Evolutionary conservation across 2,329 filamentous ascomycete genomes (phyloP).

Genomic region (Coniochaeta sp.): DNA sequence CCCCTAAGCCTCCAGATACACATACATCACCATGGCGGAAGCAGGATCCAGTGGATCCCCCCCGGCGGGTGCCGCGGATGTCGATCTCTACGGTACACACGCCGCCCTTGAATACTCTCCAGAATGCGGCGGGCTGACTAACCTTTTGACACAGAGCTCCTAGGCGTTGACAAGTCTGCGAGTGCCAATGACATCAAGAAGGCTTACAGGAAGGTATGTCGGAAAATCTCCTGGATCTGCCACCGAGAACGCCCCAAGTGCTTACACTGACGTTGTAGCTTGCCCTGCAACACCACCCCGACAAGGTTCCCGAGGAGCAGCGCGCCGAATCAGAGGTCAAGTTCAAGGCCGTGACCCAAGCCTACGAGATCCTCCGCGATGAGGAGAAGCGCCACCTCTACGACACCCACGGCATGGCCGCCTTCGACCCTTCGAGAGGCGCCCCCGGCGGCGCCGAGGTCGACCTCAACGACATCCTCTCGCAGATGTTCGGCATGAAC

Average conservation of each 20-base stretch:
- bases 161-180: slow-evolving; percentile 67
- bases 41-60: slow-evolving; percentile 12
- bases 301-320: slow-evolving; percentile 86
- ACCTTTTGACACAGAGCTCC: slow-evolving; percentile 53
- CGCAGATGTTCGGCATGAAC: slow-evolving; percentile 83
- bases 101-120: slow-evolving; percentile 6
- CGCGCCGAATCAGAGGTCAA: slow-evolving; percentile 79
- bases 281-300: slow-evolving; percentile 82
- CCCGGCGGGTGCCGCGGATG: slow-evolving; percentile 31
- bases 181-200: slow-evolving; percentile 83
- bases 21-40: slow-evolving; percentile 14
- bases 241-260: background rate
- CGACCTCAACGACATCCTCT: slow-evolving; percentile 87
- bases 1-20: background rate
- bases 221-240: slow-evolving; percentile 1
- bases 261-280: slow-evolving; percentile 43
- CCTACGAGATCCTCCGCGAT: slow-evolving; percentile 96
- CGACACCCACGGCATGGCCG: slow-evolving; percentile 91
- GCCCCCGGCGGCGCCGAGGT: slow-evolving; percentile 59
- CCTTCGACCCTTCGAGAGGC: slow-evolving; percentile 74
- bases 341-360: slow-evolving; percentile 89
- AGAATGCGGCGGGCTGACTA: background rate
- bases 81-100: slow-evolving; percentile 54
- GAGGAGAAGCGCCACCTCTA: slow-evolving; percentile 89
- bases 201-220: slow-evolving; percentile 81